Evolutionary conservation across 2,329 filamentous ascomycete species (phyloP).

Genomic region (Metarhizium sp.): DNA sequence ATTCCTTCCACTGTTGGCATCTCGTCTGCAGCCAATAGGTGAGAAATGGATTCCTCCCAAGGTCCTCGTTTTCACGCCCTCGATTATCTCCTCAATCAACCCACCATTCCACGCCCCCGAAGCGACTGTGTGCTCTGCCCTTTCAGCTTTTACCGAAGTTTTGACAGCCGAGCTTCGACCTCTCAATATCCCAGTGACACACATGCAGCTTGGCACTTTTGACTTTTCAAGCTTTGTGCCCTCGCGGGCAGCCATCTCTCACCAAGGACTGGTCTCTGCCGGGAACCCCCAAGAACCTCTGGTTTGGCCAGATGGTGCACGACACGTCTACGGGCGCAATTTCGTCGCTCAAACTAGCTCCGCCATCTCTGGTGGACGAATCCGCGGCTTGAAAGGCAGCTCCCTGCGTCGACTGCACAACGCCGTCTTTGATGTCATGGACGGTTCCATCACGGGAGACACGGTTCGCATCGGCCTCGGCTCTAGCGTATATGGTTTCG

Average conservation of each 20-base stretch:
- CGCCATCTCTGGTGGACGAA: slow-evolving; percentile 45
- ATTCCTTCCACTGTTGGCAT: slow-evolving; percentile 71
- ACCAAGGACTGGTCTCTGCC: slow-evolving; percentile 29
- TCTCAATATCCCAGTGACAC: slow-evolving; percentile 68
- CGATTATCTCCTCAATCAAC: slow-evolving; percentile 69
- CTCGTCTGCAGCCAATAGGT: slow-evolving; percentile 44
- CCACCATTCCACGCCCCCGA: slow-evolving; percentile 79
- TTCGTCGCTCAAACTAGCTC: slow-evolving; percentile 47
- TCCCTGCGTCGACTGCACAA: slow-evolving; percentile 73
- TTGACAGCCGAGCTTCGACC: slow-evolving; percentile 71
- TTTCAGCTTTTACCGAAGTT: slow-evolving; percentile 78
- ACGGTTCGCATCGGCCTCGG: slow-evolving; percentile 77
- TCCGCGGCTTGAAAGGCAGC: slow-evolving; percentile 56
- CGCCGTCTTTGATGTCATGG: slow-evolving; percentile 82
- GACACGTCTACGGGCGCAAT: slow-evolving; percentile 53
- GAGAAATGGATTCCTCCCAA: slow-evolving; percentile 49
- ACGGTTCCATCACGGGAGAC: slow-evolving; percentile 48
- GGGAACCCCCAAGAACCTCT: slow-evolving; percentile 38
- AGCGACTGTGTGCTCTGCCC: slow-evolving; percentile 72
- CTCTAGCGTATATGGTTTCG: slow-evolving; percentile 72
- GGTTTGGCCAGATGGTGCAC: slow-evolving; percentile 53
- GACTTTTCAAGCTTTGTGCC: slow-evolving; percentile 64
- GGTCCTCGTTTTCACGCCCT: slow-evolving; percentile 69
- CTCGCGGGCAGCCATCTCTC: slow-evolving; percentile 21
- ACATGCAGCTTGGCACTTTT: slow-evolving; percentile 86